Evolutionary conservation across 139 green algal genomes (phyloP), one percentile per base, ranked within the genome.

Genomic region (Dunaliella primolecta): DNA sequence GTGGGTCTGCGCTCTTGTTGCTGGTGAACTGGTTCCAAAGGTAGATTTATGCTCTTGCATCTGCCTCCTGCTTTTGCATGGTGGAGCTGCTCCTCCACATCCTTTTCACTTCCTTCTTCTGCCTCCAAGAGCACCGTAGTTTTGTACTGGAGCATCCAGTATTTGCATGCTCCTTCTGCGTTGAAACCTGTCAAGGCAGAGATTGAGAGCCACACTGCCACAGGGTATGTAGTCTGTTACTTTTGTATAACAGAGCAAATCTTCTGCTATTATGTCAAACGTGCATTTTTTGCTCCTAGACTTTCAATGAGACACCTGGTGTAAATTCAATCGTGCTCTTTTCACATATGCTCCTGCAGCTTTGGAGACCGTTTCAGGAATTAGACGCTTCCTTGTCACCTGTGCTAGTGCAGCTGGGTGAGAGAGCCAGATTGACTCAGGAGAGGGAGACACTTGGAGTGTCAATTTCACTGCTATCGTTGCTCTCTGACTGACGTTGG

Each of bases 11-110:
- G 46, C 46, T 93, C 82, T 90, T 95, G 88, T 78, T 94, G 30
- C 83, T 90, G 0, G 89, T 95, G 32, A 94, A 95, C 76, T 85
- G 83, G 80, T 70, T 93, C 80, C 90, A 93, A 81, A 83, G 74
- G 31, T 46, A 33, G 25, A 33, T 64, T 15, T 64, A 25, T 7
- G 7, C 46, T 25, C 46, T 15, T 64, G 15, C 46, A 7, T 64
- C 46, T 25, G 46, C 46, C 7, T 7, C 46, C 46, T 7, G 46
- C 46, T 93, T 81, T 90, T 95, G 88, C 7, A 64, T 64, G 46
- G 7, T 64, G 15, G 46, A 64, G 7, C 15, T 64, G 46, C 7
- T 15, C 15, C 15, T 25, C 46, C 7, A 64, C 15, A 64, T 15
- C 46, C 15, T 64, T 15, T 64, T 25, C 15, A 15, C 7, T 64